phyloP scores from a whole-genome alignment of 441 rosid species.

The Raphanus hybrid region DNA sequence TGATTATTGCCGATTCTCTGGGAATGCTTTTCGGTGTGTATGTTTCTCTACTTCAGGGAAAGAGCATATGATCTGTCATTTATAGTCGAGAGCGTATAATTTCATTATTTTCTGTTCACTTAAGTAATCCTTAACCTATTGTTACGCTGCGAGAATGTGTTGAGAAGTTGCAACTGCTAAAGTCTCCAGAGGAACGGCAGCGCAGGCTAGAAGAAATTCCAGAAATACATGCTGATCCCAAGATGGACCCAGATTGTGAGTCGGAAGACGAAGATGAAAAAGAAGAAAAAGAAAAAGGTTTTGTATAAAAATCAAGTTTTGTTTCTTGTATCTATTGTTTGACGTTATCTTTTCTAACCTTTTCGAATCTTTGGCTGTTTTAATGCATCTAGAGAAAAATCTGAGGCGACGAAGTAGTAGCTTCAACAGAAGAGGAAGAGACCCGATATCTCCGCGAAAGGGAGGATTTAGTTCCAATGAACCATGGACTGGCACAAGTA shows the following conservation, averaged over 20 bases:
- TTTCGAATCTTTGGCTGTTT: constrained; percentile 33
- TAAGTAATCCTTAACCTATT: constrained; percentile 65
- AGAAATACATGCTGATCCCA: constrained; percentile 88
- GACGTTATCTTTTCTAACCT: constrained; percentile 16
- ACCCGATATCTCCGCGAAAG: constrained; percentile 74
- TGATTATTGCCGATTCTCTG: constrained; percentile 23
- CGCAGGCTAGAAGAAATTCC: constrained; percentile 93
- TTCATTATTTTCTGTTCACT: constrained; percentile 4
- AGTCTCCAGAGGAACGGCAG: constrained; percentile 92
- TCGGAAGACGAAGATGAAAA: constrained; percentile 79
- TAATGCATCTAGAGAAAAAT: constrained; percentile 56
- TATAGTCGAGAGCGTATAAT: too few relatives aligned
- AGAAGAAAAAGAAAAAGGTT: constrained; percentile 78
- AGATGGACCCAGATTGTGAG: constrained; percentile 97
- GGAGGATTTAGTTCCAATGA: constrained; percentile 67
- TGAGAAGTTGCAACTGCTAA: constrained; percentile 89
- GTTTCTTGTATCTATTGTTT: constrained; percentile 16
- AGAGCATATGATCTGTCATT: too few relatives aligned
- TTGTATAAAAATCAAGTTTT: constrained; percentile 12
- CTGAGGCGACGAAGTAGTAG: constrained; percentile 61
- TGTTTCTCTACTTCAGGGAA: too few relatives aligned
- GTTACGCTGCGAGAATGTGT: constrained; percentile 96
- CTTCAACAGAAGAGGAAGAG: constrained; percentile 74
- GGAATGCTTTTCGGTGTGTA: too few relatives aligned
- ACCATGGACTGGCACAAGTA: constrained; percentile 68